These are phyloP conservation scores for Botrytis paeoniae DNA, from an alignment of 2,329 filamentous ascomycete genomes.

Conservation along the genomic window DNA sequence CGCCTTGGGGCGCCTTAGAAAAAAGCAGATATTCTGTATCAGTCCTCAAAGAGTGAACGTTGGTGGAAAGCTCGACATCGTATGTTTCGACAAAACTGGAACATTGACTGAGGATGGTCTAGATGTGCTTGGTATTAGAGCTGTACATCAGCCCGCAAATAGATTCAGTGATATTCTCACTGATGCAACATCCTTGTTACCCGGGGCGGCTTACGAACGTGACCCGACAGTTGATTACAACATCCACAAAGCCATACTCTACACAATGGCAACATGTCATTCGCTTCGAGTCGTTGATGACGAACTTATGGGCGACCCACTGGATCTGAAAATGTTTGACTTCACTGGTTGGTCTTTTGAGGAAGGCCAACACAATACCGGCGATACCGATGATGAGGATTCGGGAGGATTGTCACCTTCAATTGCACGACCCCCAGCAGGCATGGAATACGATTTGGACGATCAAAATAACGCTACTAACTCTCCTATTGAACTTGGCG, in stretches of 20 bases:
- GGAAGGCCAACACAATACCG: conserved; percentile 71
- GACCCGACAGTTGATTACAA: conserved; percentile 59
- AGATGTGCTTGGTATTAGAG: conserved; percentile 84
- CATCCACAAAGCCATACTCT: conserved; percentile 68
- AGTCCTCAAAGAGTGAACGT: conserved; percentile 97
- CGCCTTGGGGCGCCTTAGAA: conserved; percentile 79
- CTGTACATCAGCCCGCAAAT: conserved; percentile 61
- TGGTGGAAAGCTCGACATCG: conserved; percentile 89
- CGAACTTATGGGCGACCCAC: conserved; percentile 86
- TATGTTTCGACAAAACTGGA: conserved; percentile 99
- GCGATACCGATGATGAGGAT: conserved; percentile 68
- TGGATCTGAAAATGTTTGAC: conserved; percentile 98
- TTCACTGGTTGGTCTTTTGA: conserved; percentile 92
- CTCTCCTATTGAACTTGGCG: conserved; percentile 75
- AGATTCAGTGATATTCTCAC: conserved; percentile 75
- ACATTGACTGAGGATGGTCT: conserved; percentile 94
- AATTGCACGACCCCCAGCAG: conserved; percentile 74
- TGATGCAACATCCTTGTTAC: conserved; percentile 58
- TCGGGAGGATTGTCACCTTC: conserved; percentile 78
- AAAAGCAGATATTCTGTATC: conserved; percentile 93
- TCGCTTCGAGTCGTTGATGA: conserved; percentile 82
- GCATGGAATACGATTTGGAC: conserved; percentile 55
- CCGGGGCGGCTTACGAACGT: conserved; percentile 50
- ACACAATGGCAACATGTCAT: conserved; percentile 97
- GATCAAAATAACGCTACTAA: conserved; percentile 40